Percentiles rank a stretch among this genome's conserved stretches.
phyloP scores from a whole-genome alignment of 2,329 filamentous ascomycete genomes.

The Myotisia sp. region DNA sequence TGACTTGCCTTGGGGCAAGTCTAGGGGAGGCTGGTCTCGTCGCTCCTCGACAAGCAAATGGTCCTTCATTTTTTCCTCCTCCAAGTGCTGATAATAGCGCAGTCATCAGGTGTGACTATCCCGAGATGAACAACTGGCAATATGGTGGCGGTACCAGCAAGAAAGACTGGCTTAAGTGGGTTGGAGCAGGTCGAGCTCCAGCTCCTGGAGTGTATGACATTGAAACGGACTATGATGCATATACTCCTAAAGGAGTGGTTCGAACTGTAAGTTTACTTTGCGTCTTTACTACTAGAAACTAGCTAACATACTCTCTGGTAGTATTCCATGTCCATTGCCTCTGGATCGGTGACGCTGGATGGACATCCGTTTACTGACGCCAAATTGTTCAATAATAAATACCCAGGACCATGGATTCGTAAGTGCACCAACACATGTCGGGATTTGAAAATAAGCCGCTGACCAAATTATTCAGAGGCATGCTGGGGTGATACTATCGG shows the following conservation, averaged over 20 bases:
- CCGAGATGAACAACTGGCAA: constrained; percentile 7
- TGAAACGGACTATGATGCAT: constrained; percentile 9
- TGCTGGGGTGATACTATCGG: constrained; percentile 23
- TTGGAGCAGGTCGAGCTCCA: constrained; percentile 4
- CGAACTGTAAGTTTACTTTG: constrained; percentile 4
- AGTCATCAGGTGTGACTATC: constrained; percentile 9
- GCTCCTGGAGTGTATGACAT: constrained; percentile 6
- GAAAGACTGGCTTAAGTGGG: constrained; percentile 10
- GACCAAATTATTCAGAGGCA: constrained; percentile 14
- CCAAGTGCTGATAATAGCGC: constrained; percentile 7
- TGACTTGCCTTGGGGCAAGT: neutral
- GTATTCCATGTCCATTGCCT: constrained; percentile 1
- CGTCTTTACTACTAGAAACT: neutral
- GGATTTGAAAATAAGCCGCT: neutral
- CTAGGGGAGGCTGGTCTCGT: neutral
- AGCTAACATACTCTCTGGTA: neutral
- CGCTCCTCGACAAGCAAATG: neutral
- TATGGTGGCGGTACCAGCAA: constrained; percentile 5
- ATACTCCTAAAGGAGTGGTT: constrained; percentile 6
- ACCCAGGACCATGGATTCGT: constrained; percentile 20
- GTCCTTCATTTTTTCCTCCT: constrained; percentile 5
- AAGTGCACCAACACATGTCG: neutral
- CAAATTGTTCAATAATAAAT: constrained; percentile 18
- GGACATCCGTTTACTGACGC: neutral
- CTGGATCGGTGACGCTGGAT: constrained; percentile 1